Conservation (phyloP, 2,329 filamentous ascomycete species). For the Mycosphaerella arachidis region DNA sequence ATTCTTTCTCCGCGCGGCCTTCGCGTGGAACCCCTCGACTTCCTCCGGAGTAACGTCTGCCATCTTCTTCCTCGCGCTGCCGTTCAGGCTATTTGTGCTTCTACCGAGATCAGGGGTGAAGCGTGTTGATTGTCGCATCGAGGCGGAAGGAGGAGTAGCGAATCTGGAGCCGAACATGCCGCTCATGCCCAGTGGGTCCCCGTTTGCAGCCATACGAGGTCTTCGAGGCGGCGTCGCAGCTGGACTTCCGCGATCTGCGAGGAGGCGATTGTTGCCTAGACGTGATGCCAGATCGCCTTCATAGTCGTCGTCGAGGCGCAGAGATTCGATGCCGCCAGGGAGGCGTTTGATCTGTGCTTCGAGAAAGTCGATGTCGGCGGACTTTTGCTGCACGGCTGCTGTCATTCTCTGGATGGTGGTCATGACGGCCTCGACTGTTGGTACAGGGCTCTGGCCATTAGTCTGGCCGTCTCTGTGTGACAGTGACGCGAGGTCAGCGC, state of each 20-base stretch:
- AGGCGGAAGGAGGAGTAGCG: conserved; percentile 26
- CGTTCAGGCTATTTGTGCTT: conserved; percentile 27
- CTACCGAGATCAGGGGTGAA: conserved; percentile 20
- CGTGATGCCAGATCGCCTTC: conserved; percentile 32
- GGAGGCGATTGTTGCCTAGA: conserved; percentile 27
- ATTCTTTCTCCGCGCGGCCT: conserved; percentile 33
- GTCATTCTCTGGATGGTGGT: conserved; percentile 93
- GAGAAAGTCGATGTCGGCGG: conserved; percentile 82
- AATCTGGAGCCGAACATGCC: conserved; percentile 32
- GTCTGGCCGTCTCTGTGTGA: conserved; percentile 16
- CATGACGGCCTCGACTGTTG: conserved; percentile 86
- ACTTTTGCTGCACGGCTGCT: conserved; percentile 83
- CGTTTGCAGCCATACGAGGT: conserved; percentile 27
- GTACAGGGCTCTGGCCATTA: conserved; percentile 49
- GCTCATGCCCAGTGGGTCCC: conserved; percentile 34
- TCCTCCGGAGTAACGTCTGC: conserved; percentile 40
- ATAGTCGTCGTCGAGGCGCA: conserved; percentile 30
- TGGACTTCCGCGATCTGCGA: conserved; percentile 30
- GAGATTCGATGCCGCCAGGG: conserved; percentile 29
- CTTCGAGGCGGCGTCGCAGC: conserved; percentile 34
- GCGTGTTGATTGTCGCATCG: conserved; percentile 29
- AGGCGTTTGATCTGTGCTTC: conserved; percentile 81
- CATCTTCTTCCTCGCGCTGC: conserved; percentile 34
- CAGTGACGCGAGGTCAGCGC: conserved; percentile 65
- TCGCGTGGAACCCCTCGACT: conserved; percentile 35